Percentiles rank a stretch among this genome's conserved stretches.
Evolutionary conservation across 805 yeast species (phyloP).

Genomic region (Alloascoidea hylecoeti): DNA sequence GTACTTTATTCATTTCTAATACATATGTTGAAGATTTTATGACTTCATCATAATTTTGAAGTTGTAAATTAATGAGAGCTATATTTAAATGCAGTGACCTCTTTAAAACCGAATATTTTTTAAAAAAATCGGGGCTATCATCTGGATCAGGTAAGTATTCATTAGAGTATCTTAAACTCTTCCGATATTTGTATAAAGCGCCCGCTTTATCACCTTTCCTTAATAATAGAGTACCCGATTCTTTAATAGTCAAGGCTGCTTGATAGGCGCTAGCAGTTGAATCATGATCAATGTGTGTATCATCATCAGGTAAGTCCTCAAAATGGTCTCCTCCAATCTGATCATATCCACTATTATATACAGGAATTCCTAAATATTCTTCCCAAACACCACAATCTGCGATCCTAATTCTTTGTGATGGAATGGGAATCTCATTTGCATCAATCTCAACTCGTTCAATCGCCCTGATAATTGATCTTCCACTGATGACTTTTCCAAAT

Average conservation of each 20-base stretch:
- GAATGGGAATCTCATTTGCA: constrained; percentile 7
- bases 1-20: constrained; percentile 34
- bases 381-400: constrained; percentile 1
- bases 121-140: constrained; percentile 23
- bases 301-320: constrained; percentile 67
- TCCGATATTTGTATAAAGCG: constrained; percentile 57
- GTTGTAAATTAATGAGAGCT: constrained; percentile 59
- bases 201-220: constrained; percentile 43
- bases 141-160: constrained; percentile 59
- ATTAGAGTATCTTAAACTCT: constrained; percentile 54
- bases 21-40: constrained; percentile 53
- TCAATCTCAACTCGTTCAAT: constrained; percentile 23
- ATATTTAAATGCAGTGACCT: constrained; percentile 57
- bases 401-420: not conserved
- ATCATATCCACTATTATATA: not conserved
- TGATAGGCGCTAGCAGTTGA: constrained; percentile 52
- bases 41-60: constrained; percentile 37
- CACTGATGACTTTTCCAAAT: constrained; percentile 62
- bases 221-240: constrained; percentile 63
- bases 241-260: constrained; percentile 55
- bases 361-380: not conserved
- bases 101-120: constrained; percentile 28
- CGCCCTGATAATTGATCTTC: constrained; percentile 43
- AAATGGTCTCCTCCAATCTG: constrained; percentile 50
- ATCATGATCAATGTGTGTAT: constrained; percentile 43